Conservation (phyloP, 768 basidiomycete species). For the Suillus sp. region DNA sequence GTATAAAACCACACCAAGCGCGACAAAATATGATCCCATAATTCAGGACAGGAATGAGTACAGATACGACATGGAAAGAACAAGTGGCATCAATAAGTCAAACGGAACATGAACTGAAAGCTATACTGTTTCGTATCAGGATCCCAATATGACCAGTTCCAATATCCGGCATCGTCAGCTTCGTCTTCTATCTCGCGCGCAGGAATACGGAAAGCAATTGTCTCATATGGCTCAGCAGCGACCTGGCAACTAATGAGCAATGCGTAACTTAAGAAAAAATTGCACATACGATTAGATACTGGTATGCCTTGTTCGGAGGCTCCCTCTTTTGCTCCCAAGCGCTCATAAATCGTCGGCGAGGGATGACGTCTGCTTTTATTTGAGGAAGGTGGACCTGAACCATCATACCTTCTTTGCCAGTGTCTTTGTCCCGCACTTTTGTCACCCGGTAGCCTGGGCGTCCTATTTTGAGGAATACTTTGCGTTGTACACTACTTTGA, state of each 20-base stretch:
- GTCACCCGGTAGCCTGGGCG: slow-evolving; percentile 95
- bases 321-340: slow-evolving; percentile 98
- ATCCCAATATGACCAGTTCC: slow-evolving; percentile 99
- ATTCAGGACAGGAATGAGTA: neutral
- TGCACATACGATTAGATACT: slow-evolving; percentile 92
- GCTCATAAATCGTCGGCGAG: slow-evolving; percentile 93
- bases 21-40: slow-evolving; percentile 3
- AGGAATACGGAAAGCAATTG: slow-evolving; percentile 97
- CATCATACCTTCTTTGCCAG: slow-evolving; percentile 97
- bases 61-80: neutral
- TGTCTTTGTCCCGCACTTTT: slow-evolving; percentile 91
- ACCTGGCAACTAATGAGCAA: slow-evolving; percentile 61
- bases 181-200: slow-evolving; percentile 97
- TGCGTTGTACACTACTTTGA: slow-evolving; percentile 82
- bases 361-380: slow-evolving; percentile 84
- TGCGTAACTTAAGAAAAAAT: slow-evolving; percentile 4
- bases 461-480: slow-evolving; percentile 97
- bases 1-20: neutral
- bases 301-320: slow-evolving; percentile 94
- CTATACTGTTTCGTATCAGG: slow-evolving; percentile 98
- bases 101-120: slow-evolving; percentile 96
- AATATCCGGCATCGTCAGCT: slow-evolving; percentile 84
- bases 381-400: slow-evolving; percentile 97
- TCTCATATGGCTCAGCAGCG: slow-evolving; percentile 99
- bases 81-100: slow-evolving; percentile 37